phyloP scores from a whole-genome alignment of 495 filamentous ascomycete species.

The Cairneyella variabilis region DNA sequence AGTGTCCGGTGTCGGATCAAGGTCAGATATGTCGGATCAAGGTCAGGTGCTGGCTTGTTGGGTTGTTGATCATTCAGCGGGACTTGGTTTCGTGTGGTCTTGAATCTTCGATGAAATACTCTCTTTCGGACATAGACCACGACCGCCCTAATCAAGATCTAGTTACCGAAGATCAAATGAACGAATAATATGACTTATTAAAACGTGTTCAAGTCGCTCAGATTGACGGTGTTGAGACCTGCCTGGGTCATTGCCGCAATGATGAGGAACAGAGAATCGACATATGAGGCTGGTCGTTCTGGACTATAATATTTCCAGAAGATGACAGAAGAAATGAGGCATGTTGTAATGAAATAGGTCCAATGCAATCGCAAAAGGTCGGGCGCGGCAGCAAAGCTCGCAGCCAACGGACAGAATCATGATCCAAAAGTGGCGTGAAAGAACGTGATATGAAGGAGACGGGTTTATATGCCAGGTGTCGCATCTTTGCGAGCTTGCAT shows the following conservation, averaged over 20 bases:
- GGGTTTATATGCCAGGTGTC: no score
- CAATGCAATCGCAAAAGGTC: slow-evolving; percentile 76
- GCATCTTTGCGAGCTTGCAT: no score
- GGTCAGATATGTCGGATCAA: no score
- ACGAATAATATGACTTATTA: slow-evolving; percentile 73
- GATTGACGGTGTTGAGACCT: slow-evolving; percentile 61
- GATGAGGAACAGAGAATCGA: slow-evolving; percentile 69
- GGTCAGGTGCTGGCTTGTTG: no score
- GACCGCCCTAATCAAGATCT: slow-evolving; percentile 61
- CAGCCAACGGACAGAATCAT: background rate
- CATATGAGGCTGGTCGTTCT: slow-evolving; percentile 58
- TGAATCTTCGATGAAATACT: slow-evolving; percentile 65
- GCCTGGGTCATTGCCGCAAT: slow-evolving; percentile 77
- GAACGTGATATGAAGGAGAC: background rate
- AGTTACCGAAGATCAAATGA: slow-evolving; percentile 66
- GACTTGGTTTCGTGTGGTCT: slow-evolving; percentile 29
- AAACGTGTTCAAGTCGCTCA: slow-evolving; percentile 68
- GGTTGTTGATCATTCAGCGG: no score
- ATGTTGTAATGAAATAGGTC: slow-evolving; percentile 68
- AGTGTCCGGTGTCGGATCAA: no score
- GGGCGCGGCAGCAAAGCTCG: slow-evolving; percentile 35
- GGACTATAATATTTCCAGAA: slow-evolving; percentile 68
- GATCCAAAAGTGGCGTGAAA: background rate
- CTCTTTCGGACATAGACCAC: slow-evolving; percentile 63
- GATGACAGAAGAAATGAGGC: slow-evolving; percentile 59